Percentiles rank a stretch among this genome's conserved stretches.
phyloP scores from a whole-genome alignment of 2,329 filamentous ascomycete genomes.

The Harringtonia aguacate region DNA sequence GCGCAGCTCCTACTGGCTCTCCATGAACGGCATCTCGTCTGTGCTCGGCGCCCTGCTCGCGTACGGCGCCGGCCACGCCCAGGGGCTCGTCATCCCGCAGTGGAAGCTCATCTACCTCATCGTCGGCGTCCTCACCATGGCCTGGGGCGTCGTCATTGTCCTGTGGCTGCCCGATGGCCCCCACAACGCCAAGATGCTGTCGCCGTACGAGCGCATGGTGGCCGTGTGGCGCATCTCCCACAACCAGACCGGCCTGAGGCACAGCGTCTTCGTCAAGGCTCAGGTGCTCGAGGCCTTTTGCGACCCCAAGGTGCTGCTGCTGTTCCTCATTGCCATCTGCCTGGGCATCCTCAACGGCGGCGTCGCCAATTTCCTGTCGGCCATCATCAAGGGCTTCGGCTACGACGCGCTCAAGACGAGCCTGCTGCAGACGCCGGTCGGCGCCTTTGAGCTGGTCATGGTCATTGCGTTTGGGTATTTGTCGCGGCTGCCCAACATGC shows the following conservation, averaged over 20 bases:
- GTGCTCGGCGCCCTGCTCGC: conserved; percentile 19
- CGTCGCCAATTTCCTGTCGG: conserved; percentile 34
- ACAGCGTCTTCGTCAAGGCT: conserved; percentile 20
- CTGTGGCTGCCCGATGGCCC: conserved; percentile 25
- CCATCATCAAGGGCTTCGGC: conserved; percentile 24
- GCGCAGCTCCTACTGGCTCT: conserved; percentile 22
- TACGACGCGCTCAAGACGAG: conserved; percentile 25
- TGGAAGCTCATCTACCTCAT: conserved; percentile 16
- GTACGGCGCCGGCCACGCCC: conserved; percentile 17
- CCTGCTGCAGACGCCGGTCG: conserved; percentile 29
- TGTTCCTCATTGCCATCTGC: conserved; percentile 19
- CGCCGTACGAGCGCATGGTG: conserved; percentile 23
- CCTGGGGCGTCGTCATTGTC: conserved; percentile 7
- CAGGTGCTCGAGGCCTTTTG: conserved; percentile 20
- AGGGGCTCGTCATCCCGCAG: conserved; percentile 13
- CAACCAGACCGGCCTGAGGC: conserved; percentile 30
- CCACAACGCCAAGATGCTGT: conserved; percentile 22
- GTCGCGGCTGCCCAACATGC: conserved; percentile 31
- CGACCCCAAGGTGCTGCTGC: conserved; percentile 19
- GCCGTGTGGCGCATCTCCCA: conserved; percentile 26
- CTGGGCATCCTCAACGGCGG: conserved; percentile 27
- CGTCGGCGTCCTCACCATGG: conserved; percentile 14
- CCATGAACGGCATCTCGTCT: conserved; percentile 18
- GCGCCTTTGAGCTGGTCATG: conserved; percentile 19
- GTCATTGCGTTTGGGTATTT: conserved; percentile 27